These are phyloP conservation scores for Lipomyces orientalis DNA, from an alignment of 805 yeast genomes.

Conservation along the genomic window DNA sequence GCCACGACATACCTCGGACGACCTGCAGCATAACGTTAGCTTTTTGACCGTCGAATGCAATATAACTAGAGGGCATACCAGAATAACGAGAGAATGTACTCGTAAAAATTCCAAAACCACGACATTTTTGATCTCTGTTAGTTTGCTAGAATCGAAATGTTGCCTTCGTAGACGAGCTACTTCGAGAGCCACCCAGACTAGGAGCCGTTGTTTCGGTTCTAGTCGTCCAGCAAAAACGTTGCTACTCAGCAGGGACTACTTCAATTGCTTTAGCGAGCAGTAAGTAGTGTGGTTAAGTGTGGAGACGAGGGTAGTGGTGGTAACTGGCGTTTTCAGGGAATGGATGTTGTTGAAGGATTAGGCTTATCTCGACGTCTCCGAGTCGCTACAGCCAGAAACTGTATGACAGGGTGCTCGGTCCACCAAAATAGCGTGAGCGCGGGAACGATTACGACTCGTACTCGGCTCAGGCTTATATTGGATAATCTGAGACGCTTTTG, in stretches of 20 bases:
- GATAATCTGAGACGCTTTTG: not conserved
- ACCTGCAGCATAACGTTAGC: slow-evolving; percentile 30
- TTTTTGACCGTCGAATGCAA: not conserved
- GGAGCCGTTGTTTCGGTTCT: not conserved
- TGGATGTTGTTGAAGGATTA: not conserved
- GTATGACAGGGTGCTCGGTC: not conserved
- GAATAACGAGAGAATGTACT: slow-evolving; percentile 44
- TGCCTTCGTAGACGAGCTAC: not conserved
- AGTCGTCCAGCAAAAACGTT: not conserved
- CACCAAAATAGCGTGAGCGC: slow-evolving; percentile 1
- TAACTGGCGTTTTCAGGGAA: not conserved
- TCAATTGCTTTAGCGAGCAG: not conserved
- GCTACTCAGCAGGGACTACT: not conserved
- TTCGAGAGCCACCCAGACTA: not conserved
- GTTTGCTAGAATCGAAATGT: not conserved
- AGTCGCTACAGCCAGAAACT: not conserved
- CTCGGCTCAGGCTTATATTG: not conserved
- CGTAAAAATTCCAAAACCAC: slow-evolving; percentile 40
- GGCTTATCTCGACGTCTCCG: not conserved
- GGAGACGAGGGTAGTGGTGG: not conserved
- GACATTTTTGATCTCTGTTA: slow-evolving; percentile 11
- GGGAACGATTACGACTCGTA: not conserved
- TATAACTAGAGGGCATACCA: slow-evolving; percentile 38
- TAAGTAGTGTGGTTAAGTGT: not conserved
- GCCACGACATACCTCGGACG: slow-evolving; percentile 39